Conservation (phyloP, 2,329 filamentous ascomycete genomes). For the Diaporthe longicolla region DNA sequence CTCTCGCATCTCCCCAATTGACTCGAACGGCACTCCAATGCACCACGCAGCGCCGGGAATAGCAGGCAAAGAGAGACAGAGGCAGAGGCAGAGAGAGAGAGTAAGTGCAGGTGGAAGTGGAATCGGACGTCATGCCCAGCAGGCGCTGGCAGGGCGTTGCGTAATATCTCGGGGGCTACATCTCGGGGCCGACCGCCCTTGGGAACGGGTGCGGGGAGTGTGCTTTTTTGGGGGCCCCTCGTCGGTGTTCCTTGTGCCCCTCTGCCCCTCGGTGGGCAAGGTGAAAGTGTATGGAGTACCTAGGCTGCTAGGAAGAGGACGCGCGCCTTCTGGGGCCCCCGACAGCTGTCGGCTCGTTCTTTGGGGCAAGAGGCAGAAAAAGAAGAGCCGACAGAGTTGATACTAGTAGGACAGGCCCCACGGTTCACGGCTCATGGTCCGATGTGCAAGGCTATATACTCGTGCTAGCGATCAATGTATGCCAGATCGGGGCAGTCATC, state of each 20-base stretch:
- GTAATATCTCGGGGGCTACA: slow-evolving; percentile 32
- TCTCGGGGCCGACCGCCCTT: slow-evolving; percentile 25
- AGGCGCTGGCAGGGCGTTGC: slow-evolving; percentile 24
- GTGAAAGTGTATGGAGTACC: not conserved
- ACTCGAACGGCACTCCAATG: not conserved
- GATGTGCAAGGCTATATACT: slow-evolving; percentile 5
- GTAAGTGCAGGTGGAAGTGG: not conserved
- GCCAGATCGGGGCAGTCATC: slow-evolving; percentile 6
- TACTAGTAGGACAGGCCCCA: slow-evolving; percentile 15
- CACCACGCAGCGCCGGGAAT: not conserved
- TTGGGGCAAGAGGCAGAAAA: not conserved
- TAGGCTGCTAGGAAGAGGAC: not conserved
- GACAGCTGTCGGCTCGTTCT: not conserved
- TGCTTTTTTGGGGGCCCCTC: not conserved
- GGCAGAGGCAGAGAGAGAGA: too few species aligned
- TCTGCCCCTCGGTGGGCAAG: slow-evolving; percentile 7
- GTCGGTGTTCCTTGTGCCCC: not conserved
- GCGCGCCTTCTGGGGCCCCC: not conserved
- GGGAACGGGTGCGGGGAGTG: slow-evolving; percentile 16
- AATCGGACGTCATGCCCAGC: slow-evolving; percentile 27
- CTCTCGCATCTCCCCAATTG: not conserved
- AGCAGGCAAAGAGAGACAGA: not conserved
- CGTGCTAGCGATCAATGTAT: slow-evolving; percentile 17
- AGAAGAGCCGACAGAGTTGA: slow-evolving; percentile 34
- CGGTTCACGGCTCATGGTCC: slow-evolving; percentile 5